Base-by-base conservation (phyloP, 2,329 filamentous ascomycete species). In the Cordyceps farinosa region DNA sequence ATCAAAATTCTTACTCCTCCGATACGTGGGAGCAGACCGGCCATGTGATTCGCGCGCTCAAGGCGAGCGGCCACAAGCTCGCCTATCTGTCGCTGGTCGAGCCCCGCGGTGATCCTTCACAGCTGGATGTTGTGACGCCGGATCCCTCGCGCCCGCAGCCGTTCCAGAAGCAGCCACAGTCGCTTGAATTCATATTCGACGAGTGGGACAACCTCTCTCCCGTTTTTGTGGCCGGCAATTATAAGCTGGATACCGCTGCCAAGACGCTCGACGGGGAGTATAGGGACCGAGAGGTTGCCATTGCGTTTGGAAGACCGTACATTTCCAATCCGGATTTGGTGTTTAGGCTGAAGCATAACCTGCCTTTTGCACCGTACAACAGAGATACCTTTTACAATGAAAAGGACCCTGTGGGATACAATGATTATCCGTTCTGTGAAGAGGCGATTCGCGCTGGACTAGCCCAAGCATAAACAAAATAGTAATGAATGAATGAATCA, bases 41-140 rank as follows among this genome's bases (percentile, higher is more conserved):
- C 10, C 67, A 74, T 61, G 57, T 75, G 32, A 59, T 75, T 22
- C 50, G 47, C 0, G 64, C 69, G 45, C 63, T 75, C 7, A 73
- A 70, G 61, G 66, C 65, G 47, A 61, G 67, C 3, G 66, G 65
- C 2, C 69, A 71, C 51, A 69, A 70, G 13, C 70, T 68, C 53
- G 76, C 77, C 61, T 67, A 80, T 61, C 40, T 77, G 59, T 65
- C 78, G 64, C 61, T 75, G 29, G 70, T 80, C 71, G 66, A 81
- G 71, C 64, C 72, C 17, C 65, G 74, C 59, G 61, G 72, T 52
- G 62, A 73, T 47, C 71, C 77, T 3, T 79, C 79, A 3, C 73
- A 70, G 59, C 68, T 72, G 0, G 77, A 81, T 58, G 50, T 30
- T 69, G 73, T 45, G 55, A 61, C 42, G 8, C 66, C 61, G 10